Conservation (phyloP, 2,329 filamentous ascomycete species). For the Pyrenophora seminiperda region DNA sequence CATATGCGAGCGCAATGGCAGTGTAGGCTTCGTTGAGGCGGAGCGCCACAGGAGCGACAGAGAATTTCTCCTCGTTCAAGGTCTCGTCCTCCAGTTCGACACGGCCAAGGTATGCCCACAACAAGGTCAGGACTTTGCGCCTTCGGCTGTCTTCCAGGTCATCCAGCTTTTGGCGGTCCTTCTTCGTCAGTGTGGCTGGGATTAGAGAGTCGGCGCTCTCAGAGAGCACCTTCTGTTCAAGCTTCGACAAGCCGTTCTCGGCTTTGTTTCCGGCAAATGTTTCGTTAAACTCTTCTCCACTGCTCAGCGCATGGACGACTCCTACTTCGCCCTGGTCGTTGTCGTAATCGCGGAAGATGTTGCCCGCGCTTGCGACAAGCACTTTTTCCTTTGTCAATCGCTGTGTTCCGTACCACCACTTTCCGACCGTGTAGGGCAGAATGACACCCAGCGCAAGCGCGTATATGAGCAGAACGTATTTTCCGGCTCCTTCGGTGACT, state of each 20-base stretch:
- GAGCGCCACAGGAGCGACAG: conserved; percentile 84
- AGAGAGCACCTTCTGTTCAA: conserved; percentile 80
- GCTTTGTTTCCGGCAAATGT: conserved; percentile 77
- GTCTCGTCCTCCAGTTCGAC: conserved; percentile 79
- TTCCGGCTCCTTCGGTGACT: conserved; percentile 89
- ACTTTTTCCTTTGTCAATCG: conserved; percentile 91
- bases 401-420: conserved; percentile 99
- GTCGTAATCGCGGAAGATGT: conserved; percentile 90
- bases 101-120: conserved; percentile 95
- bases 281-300: conserved; percentile 82
- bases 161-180: conserved; percentile 77
- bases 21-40: conserved; percentile 84
- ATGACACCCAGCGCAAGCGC: conserved; percentile 85
- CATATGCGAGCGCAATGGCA: conserved; percentile 85
- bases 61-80: conserved; percentile 84
- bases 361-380: conserved; percentile 89
- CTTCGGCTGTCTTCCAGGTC: conserved; percentile 79
- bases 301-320: conserved; percentile 79
- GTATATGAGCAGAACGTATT: conserved; percentile 92
- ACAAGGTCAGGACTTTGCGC: conserved; percentile 82
- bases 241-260: conserved; percentile 78
- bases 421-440: conserved; percentile 89
- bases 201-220: conserved; percentile 60
- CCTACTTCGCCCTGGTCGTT: conserved; percentile 81
- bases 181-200: conserved; percentile 66